These are phyloP conservation scores for Kwoniella mangroviensis DNA, from an alignment of 768 basidiomycete genomes.

Conservation along the genomic window DNA sequence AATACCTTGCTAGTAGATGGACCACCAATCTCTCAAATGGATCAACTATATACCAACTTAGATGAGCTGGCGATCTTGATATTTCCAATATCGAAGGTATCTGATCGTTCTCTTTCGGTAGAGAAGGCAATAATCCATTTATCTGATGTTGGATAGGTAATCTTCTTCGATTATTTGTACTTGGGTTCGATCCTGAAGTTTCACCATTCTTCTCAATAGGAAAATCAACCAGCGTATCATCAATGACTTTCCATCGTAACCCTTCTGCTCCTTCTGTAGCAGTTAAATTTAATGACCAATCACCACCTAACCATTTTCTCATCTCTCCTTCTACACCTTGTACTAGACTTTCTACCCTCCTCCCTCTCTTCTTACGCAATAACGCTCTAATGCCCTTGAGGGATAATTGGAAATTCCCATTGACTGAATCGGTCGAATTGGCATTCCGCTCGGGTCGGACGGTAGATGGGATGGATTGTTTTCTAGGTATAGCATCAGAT, in stretches of 20 bases:
- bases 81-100: slow-evolving; percentile 48
- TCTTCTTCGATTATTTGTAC: slow-evolving; percentile 15
- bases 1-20: slow-evolving; percentile 53
- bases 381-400: slow-evolving; percentile 53
- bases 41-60: slow-evolving; percentile 51
- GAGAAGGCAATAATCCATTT: slow-evolving; percentile 23
- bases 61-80: slow-evolving; percentile 52
- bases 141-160: slow-evolving; percentile 39
- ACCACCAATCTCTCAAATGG: slow-evolving; percentile 54
- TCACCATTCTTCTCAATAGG: neutral
- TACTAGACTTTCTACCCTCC: slow-evolving; percentile 49
- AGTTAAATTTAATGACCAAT: neutral
- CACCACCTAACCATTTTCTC: slow-evolving; percentile 47
- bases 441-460: slow-evolving; percentile 21
- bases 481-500: slow-evolving; percentile 29
- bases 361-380: slow-evolving; percentile 41
- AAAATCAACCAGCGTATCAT: slow-evolving; percentile 24
- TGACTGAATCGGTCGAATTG: slow-evolving; percentile 32
- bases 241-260: slow-evolving; percentile 27
- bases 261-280: neutral
- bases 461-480: slow-evolving; percentile 38
- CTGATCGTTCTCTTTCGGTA: neutral
- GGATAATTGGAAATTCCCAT: slow-evolving; percentile 47
- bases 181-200: neutral
- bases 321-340: slow-evolving; percentile 40